Percentiles rank a stretch among this genome's conserved stretches.
Evolutionary conservation across 768 basidiomycete species (phyloP).

Genomic region (Kwoniella shandongensis): DNA sequence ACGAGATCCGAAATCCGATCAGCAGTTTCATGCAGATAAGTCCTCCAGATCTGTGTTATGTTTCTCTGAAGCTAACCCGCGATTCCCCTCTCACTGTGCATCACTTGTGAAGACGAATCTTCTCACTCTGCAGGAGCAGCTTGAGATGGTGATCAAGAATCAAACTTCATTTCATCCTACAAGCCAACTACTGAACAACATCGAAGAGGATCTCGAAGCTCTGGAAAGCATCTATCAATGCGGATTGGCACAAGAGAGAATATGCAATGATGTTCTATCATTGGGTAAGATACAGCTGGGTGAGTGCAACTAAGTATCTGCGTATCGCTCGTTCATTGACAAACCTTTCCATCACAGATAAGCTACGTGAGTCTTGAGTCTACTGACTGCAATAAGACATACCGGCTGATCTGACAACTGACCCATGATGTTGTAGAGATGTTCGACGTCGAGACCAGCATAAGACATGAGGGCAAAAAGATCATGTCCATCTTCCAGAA

Average conservation of each 20-base stretch:
- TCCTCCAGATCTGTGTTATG: too few relatives aligned
- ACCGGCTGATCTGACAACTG: too few relatives aligned
- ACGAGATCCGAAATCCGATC: conserved; percentile 47
- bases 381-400: too few relatives aligned
- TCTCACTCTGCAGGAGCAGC: conserved; percentile 34
- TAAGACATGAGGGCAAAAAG: conserved; percentile 47
- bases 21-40: conserved; percentile 38
- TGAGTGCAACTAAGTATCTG: too few relatives aligned
- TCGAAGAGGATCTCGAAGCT: conserved; percentile 46
- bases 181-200: conserved; percentile 32
- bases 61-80: conserved; percentile 14
- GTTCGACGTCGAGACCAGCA: conserved; percentile 47
- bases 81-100: conserved; percentile 50
- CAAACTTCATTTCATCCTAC: conserved; percentile 22
- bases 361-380: conserved; percentile 42
- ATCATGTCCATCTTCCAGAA: conserved; percentile 54
- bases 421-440: too few relatives aligned
- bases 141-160: conserved; percentile 21
- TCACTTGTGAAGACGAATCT: conserved; percentile 51
- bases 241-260: conserved; percentile 53
- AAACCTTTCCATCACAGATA: too few relatives aligned
- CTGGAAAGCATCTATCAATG: conserved; percentile 55
- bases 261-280: conserved; percentile 55
- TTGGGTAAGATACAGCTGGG: conserved; percentile 55
- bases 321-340: too few relatives aligned